Evolutionary conservation across 2,329 filamentous ascomycete species (phyloP).

Genomic region (Leptosphaerulina australis): DNA sequence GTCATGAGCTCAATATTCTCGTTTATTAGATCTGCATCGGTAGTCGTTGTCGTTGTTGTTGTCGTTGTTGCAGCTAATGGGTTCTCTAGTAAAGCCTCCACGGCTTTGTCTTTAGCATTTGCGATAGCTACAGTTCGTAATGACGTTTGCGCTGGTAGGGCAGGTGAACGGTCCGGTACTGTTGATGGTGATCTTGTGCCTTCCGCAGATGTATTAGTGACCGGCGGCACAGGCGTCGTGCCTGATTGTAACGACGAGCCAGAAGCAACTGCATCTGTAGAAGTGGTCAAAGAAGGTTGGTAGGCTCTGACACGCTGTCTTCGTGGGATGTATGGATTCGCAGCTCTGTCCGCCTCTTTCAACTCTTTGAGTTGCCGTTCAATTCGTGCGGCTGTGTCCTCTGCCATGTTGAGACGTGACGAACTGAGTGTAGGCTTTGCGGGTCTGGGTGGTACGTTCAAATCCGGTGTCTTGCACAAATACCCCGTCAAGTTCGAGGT

Average conservation of each 20-base stretch:
- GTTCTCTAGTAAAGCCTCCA: constrained; percentile 2
- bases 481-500: constrained; percentile 31
- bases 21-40: not conserved
- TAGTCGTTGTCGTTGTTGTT: not conserved
- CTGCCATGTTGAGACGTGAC: constrained; percentile 24
- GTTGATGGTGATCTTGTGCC: constrained; percentile 45
- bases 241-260: not conserved
- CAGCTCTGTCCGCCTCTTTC: constrained; percentile 12
- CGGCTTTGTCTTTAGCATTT: constrained; percentile 18
- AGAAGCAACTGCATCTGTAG: not conserved
- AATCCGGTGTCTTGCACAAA: constrained; percentile 27
- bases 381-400: constrained; percentile 12
- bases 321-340: constrained; percentile 21
- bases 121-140: constrained; percentile 35
- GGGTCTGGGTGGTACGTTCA: constrained; percentile 29
- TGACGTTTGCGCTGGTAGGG: constrained; percentile 33
- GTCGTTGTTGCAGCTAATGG: not conserved
- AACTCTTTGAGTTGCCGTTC: constrained; percentile 18
- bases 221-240: not conserved
- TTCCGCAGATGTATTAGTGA: constrained; percentile 15
- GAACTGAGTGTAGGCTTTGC: constrained; percentile 23
- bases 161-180: constrained; percentile 39
- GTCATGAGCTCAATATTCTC: constrained; percentile 14
- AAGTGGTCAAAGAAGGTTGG: not conserved
- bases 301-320: constrained; percentile 3